Evolutionary conservation across 352 stramenopile species (phyloP).

Genomic region (Globisporangium perplexum): DNA sequence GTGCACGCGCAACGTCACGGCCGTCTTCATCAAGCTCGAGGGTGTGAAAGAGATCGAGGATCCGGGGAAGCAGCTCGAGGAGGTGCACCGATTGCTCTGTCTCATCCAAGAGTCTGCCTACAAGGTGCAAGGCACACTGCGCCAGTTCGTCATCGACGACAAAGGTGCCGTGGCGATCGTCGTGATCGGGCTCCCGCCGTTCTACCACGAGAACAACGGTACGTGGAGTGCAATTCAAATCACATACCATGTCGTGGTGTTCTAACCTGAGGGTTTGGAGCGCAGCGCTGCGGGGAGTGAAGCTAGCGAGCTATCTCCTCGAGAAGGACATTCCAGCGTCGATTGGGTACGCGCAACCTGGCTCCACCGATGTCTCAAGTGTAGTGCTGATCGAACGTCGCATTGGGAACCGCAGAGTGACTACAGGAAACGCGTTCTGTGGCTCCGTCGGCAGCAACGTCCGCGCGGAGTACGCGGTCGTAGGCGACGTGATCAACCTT

Average conservation of each 20-base stretch:
- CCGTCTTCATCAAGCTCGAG: slow-evolving; percentile 66
- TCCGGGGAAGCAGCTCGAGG: slow-evolving; percentile 31
- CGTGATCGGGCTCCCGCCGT: slow-evolving; percentile 66
- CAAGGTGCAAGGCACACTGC: slow-evolving; percentile 72
- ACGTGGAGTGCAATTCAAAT: too few relatives aligned
- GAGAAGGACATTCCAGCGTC: slow-evolving; percentile 59
- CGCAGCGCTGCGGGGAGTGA: slow-evolving; percentile 53
- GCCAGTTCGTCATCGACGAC: slow-evolving; percentile 86
- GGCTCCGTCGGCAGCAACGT: slow-evolving; percentile 62
- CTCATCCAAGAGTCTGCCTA: slow-evolving; percentile 74
- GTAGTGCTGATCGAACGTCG: not conserved
- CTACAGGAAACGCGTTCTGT: slow-evolving; percentile 68
- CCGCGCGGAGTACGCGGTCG: slow-evolving; percentile 75
- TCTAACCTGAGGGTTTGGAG: not conserved
- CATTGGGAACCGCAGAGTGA: slow-evolving; percentile 30
- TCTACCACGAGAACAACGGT: slow-evolving; percentile 87
- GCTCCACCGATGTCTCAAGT: too few relatives aligned
- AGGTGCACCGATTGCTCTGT: slow-evolving; percentile 55
- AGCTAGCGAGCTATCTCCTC: slow-evolving; percentile 54
- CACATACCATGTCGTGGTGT: not conserved
- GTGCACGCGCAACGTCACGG: slow-evolving; percentile 62
- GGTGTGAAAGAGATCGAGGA: slow-evolving; percentile 43
- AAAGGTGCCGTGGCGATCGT: slow-evolving; percentile 80
- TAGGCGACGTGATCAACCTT: slow-evolving; percentile 83
- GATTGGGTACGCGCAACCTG: slow-evolving; percentile 37